phyloP scores from a whole-genome alignment of 1,284 basidiomycete genomes.

The Microbotryum lychnidis-dioicae region DNA sequence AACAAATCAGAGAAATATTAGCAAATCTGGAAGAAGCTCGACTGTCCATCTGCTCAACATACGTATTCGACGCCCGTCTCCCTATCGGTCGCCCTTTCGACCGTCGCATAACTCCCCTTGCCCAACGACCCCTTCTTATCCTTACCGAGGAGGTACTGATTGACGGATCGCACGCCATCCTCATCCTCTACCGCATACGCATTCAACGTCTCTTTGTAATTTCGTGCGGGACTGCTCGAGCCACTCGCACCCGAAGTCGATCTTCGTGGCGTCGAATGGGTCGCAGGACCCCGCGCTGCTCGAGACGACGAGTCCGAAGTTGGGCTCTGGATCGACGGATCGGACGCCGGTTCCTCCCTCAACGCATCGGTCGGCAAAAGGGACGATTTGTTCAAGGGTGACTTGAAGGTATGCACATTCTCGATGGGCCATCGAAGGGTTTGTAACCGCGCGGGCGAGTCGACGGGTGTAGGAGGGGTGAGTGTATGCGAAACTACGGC shows the following conservation, averaged over 20 bases:
- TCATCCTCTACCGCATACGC: conserved; percentile 28
- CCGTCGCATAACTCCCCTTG: conserved; percentile 32
- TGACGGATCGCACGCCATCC: conserved; percentile 31
- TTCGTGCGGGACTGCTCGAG: not conserved
- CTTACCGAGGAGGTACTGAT: conserved; percentile 31
- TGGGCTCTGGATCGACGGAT: too few relatives aligned
- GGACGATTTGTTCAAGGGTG: too few relatives aligned
- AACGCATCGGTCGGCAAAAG: too few relatives aligned
- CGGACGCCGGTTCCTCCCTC: too few relatives aligned
- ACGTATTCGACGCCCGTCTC: conserved; percentile 31
- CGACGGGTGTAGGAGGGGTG: too few relatives aligned
- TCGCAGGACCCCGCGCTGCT: too few relatives aligned
- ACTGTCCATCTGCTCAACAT: not conserved
- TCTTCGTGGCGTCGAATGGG: not conserved
- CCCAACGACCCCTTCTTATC: conserved; percentile 22
- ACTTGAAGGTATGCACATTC: too few relatives aligned
- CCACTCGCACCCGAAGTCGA: not conserved
- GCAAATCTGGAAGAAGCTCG: too few relatives aligned
- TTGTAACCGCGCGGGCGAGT: too few relatives aligned
- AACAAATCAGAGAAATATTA: not conserved
- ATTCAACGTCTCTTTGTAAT: conserved; percentile 33
- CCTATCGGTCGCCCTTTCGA: conserved; percentile 32
- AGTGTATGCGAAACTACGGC: too few relatives aligned
- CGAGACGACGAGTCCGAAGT: too few relatives aligned
- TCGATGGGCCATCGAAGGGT: too few relatives aligned